Evolutionary conservation across 139 green algal species (phyloP), one percentile per base, ranked within the genome.

Genomic region (Trebouxia sp.): DNA sequence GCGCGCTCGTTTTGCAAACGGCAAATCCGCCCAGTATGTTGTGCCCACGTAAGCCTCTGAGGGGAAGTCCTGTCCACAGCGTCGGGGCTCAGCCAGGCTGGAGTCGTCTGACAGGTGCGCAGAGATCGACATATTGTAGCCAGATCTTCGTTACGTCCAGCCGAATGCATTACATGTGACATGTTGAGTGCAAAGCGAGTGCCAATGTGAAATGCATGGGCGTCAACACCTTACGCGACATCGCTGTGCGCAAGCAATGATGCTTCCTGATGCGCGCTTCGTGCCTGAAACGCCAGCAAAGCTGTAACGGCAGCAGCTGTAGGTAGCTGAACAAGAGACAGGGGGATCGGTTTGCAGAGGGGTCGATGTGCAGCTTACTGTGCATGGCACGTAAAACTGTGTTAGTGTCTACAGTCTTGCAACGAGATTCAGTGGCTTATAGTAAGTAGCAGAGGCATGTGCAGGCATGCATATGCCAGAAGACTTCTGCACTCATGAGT

Each of bases 21-120:
- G 35, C 62, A 72, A 72, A 17, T 72, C 62, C 3, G 62, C 62
- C 62, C 62, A 72, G 32, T 72, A 72, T 28, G 35, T 43, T 26
- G 11, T 5, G 14, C 15, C 35, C 5, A 8, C 37, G 24, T 72
- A 41, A 7, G 62, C 24, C 35, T 72, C 62, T 30, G 62, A 28
- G 1, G 62, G 62, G 15, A 43, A 24, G 7, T 6, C 15, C 11
- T 28, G 6, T 39, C 55, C 5, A 28, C 55, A 14, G 0, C 55
- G 20, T 14, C 7, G 55, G 8, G 20, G 55, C 24, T n/a, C n/a
- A 39, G 55, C 26, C 55, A 66, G 14, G 10, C 3, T 20, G n/a
- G 14, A 37, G 20, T 6, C 26, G 12, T 26, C 17, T 30, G 55
- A 65, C 24, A 65, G 24, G 55, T 10, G 47, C 2, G 2, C n/a